Base-by-base conservation (phyloP, 441 rosid species). In the Adansonia rubrostipa region DNA sequence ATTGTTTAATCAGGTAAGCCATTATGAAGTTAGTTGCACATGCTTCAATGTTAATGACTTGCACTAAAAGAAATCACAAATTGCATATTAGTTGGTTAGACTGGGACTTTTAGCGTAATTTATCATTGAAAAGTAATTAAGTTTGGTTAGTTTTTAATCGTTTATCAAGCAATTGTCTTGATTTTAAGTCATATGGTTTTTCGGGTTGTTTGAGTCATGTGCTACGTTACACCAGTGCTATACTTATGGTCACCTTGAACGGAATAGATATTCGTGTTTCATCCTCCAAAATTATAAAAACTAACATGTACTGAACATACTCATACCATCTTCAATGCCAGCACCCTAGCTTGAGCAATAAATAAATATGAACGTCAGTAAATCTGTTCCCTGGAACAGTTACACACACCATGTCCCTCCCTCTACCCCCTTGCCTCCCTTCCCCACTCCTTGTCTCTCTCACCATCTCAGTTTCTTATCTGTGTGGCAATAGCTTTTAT, bases 191-290 rank as follows among this genome's bases (percentile, higher is more conserved):
- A n/a, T 36, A 17, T 8, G 5, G 24, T 68, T 68, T 19, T 20
- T 68, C 8, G 10, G 72, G 56, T 45, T 68, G 72, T 20, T 45
- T 19, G 54, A 19, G 54, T 45, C 5, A 67, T 3, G 0, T 45
- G 72, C 54, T 67, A 67, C 20, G 72, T 68, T 68, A 68, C n/a
- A 68, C 36, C 54, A 45, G 72, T 45, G 11, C 48, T 45, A 45
- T 19, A 20, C n/a, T 20, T 42, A 15, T 3, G 11, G 56, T 44
- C 75, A 28, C 40, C 75, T 71, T 54, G 63, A 71, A 33, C 17
- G 54, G 45, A 67, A 40, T 11, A 44, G 28, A 20, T 42, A n/a
- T 44, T 67, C 17, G 36, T 20, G 72, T 45, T 67, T 67, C 54
- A 19, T 19, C 72, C 54, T 45, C 45, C 72, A 44, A 67, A 44